Evolutionary conservation across 371 early-diverging fungal genomes (phyloP), one percentile per base, ranked within the genome.

Genomic region (Batkoa obscura): DNA sequence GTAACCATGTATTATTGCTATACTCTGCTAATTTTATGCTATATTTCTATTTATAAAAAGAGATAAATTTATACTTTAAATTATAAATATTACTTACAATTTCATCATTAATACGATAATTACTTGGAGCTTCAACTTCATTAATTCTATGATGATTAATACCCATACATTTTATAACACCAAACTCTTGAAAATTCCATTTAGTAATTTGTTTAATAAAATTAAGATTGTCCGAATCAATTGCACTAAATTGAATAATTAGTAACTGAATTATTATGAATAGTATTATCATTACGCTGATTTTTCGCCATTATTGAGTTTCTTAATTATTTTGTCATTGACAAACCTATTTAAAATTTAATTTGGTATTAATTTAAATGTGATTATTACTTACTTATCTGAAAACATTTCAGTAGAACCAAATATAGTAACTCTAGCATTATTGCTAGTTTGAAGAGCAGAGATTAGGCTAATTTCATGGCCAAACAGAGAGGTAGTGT

Each of bases 131-230:
- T 54, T 72, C 69, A 4, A 62, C 67, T 51, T 83, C 84, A 42
- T 71, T 73, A 6, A 64, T 70, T 58, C 83, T 83, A 64, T 86
- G 83, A 67, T 90, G 93, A 38, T 63, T 62, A 54, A 74, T 68
- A 1, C 64, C 58, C 6, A 66, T 63, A 6, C 83, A 75, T 58
- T 79, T 79, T 36, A 97, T 67, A 6, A 88, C 91, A n/a, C 83
- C 72, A 70, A 80, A 86, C 65, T 94, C 92, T 65, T 90, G 90
- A 70, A 94, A 86, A 4, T 79, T 76, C 97, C 97, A 97, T 62
- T 85, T 74, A 41, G 73, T 64, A 39, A 97, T 55, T 49, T 88
- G 86, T 8, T 58, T 60, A 0, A 75, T 70, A 57, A 95, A 90
- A 15, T 62, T 71, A 52, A 60, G 64, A 66, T 97, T 97, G 49